phyloP scores from a whole-genome alignment of 768 basidiomycete species.

The Chalciporus pseudorubinellus region DNA sequence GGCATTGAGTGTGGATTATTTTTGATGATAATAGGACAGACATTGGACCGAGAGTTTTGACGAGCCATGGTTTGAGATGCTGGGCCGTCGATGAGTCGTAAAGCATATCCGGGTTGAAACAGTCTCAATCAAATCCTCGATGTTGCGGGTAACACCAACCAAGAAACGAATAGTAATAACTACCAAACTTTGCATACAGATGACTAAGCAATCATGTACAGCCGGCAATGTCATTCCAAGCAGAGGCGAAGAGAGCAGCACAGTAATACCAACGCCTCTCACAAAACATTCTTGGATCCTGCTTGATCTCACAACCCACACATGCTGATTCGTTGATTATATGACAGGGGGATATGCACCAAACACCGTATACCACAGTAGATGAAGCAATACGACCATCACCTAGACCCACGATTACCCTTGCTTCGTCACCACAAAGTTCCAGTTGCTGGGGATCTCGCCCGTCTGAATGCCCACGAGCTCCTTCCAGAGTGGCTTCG shows the following conservation, averaged over 20 bases:
- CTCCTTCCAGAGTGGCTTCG: slow-evolving; percentile 46
- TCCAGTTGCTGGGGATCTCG: slow-evolving; percentile 76
- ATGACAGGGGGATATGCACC: neutral
- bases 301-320: no score
- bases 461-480: slow-evolving; percentile 73
- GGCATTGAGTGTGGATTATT: neutral
- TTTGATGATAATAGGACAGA: slow-evolving; percentile 27
- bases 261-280: no score
- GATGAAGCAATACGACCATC: neutral
- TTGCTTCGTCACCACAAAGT: slow-evolving; percentile 45
- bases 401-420: neutral
- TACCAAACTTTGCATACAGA: neutral
- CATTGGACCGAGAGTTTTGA: slow-evolving; percentile 90
- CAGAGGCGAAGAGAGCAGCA: no score
- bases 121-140: neutral
- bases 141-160: no score
- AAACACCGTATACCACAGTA: neutral
- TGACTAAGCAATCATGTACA: slow-evolving; percentile 17
- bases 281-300: no score
- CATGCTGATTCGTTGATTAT: neutral
- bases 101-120: slow-evolving; percentile 47
- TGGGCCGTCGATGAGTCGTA: slow-evolving; percentile 61
- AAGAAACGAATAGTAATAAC: no score
- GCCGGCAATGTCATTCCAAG: no score
- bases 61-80: slow-evolving; percentile 85